These are phyloP conservation scores for Papiliotrema nemorosa DNA, from an alignment of 1,284 basidiomycete genomes.

Conservation along the genomic window DNA sequence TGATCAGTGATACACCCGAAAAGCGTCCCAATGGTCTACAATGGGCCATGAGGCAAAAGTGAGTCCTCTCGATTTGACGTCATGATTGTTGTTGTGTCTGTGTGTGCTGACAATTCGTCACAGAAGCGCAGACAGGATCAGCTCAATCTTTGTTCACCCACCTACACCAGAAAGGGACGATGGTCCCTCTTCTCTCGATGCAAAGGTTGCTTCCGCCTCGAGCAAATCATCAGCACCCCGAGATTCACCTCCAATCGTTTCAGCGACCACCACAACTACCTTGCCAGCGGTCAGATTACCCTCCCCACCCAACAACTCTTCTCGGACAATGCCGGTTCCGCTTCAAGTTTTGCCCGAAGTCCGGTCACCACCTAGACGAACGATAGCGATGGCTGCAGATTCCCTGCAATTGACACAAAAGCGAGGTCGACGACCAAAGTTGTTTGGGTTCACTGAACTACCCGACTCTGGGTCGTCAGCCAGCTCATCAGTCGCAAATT, in stretches of 20 bases:
- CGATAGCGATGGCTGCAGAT: slow-evolving; percentile 27
- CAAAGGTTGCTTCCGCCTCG: not conserved
- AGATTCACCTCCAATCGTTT: not conserved
- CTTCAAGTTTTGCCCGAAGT: slow-evolving; percentile 45
- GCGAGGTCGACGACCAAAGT: slow-evolving; percentile 37
- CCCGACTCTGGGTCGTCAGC: slow-evolving; percentile 24
- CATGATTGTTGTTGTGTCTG: not conserved
- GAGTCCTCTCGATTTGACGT: slow-evolving; percentile 1
- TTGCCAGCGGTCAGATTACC: not conserved
- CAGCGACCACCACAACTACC: not conserved
- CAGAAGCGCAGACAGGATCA: slow-evolving; percentile 12
- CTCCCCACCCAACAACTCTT: slow-evolving; percentile 1
- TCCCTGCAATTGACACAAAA: slow-evolving; percentile 22
- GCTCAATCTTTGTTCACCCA: slow-evolving; percentile 34
- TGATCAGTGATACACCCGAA: slow-evolving; percentile 15
- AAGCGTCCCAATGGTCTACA: slow-evolving; percentile 11
- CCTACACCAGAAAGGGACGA: slow-evolving; percentile 33
- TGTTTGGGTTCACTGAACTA: slow-evolving; percentile 48
- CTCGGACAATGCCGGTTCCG: slow-evolving; percentile 16
- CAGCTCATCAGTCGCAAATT: slow-evolving; percentile 21
- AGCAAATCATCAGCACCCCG: slow-evolving; percentile 2
- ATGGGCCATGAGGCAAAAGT: slow-evolving; percentile 14
- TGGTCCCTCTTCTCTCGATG: slow-evolving; percentile 8
- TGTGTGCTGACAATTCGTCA: not conserved
- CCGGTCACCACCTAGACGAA: slow-evolving; percentile 38